Evolutionary conservation across 1,139 yeast genomes (phyloP), one percentile per base, ranked within the genome.

Genomic region (Scheffersomyces segobiensis): DNA sequence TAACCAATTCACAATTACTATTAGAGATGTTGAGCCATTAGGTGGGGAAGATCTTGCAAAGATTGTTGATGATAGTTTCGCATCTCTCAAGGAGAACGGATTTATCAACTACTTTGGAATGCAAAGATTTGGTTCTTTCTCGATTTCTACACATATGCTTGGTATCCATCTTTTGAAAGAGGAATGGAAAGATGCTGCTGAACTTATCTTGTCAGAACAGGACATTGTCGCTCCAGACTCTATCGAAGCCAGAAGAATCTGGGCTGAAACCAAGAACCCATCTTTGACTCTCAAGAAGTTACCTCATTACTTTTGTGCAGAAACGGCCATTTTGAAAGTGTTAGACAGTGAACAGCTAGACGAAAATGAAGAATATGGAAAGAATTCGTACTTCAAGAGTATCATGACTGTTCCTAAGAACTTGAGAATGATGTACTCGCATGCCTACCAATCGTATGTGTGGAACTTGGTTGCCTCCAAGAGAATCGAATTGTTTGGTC

Each of bases 121-220:
- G 96, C 99, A 95, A 78, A 80, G 99, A 69, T 95, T 95, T 71
- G 99, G 99, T 46, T 93, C 99, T 0, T 95, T 93, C 68, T 90
- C 97, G 8, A 81, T 92, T 39, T 91, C 98, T 1, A 93, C 99
- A 0, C 98, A 95, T 73, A 84, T 82, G 46, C 81, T 93, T 56
- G 99, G 99, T 55, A 85, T 85, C 60, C 83, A 83, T 60, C 78
- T 95, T 46, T 77, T 95, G 55, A 81, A 85, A 56, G 87, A 85
- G 51, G 87, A 93, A 58, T 95, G 96, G 93, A 84, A 88, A 67
- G 82, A 80, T 14, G 97, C 96, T 2, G 95, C 82, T 3, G 90
- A 91, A 55, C 76, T 93, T 59, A 83, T 95, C 59, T 78, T 96
- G 57, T 83, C 95, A 4, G 97, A 93, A 60, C 98, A 93, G 73